These are phyloP conservation scores for baker's yeast (Saccharomyces cerevisiae) DNA, from an alignment of 805 yeast species.

Conservation along the genomic window DNA sequence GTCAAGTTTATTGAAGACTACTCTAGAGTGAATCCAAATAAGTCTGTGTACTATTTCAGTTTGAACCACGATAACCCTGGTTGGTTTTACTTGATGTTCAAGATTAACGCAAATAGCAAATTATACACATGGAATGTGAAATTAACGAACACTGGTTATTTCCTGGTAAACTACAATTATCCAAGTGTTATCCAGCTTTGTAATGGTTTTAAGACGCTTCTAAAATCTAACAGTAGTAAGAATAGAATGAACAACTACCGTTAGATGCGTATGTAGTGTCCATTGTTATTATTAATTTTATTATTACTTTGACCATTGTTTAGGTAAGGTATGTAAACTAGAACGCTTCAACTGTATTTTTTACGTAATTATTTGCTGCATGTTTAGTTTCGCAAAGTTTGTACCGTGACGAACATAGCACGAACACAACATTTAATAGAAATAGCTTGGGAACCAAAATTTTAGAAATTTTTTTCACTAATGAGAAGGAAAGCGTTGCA, in stretches of 20 bases:
- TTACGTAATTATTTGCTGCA: background rate
- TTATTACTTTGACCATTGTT: background rate
- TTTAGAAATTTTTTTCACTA: background rate
- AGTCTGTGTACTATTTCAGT: constrained; percentile 86
- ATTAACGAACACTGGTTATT: constrained; percentile 82
- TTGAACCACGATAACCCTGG: constrained; percentile 89
- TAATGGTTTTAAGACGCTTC: constrained; percentile 82
- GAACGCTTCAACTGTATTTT: background rate
- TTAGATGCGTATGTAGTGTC: background rate
- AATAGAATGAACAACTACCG: constrained; percentile 4
- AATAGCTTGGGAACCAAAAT: no score
- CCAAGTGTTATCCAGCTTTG: constrained; percentile 85
- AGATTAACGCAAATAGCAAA: constrained; percentile 60
- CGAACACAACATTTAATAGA: no score
- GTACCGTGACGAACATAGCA: background rate
- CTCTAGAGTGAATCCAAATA: constrained; percentile 82
- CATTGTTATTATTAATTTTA: background rate
- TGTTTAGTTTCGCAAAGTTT: no score
- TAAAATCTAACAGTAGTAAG: constrained; percentile 30
- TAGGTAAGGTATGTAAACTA: background rate
- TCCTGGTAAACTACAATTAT: constrained; percentile 68
- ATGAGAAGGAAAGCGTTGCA: no score
- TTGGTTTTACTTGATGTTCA: constrained; percentile 82
- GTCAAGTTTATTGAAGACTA: constrained; percentile 81
- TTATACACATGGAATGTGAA: constrained; percentile 83